Evolutionary conservation across 495 filamentous ascomycete species (phyloP).

Genomic region (Annulohypoxylon moriforme): DNA sequence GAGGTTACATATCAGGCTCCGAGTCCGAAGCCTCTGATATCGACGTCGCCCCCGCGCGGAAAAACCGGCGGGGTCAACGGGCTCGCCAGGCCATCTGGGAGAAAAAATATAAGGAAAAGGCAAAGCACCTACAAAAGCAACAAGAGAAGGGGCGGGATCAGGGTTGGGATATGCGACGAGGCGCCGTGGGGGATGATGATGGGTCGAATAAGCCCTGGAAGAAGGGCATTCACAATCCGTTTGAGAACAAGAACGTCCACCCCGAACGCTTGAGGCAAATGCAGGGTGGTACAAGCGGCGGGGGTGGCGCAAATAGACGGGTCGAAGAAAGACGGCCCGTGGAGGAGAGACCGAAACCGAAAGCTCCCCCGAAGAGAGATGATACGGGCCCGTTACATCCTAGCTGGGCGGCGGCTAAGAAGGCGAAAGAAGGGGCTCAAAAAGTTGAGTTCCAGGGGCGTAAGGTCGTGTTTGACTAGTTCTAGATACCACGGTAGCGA

Average conservation of each 20-base stretch:
- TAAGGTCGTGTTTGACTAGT: slow-evolving; percentile 89
- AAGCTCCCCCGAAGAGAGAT: slow-evolving; percentile 59
- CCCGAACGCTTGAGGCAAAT: slow-evolving; percentile 43
- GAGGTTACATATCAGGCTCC: slow-evolving; percentile 92
- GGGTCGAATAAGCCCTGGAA: slow-evolving; percentile 58
- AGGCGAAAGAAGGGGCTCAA: slow-evolving; percentile 78
- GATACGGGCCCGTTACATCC: slow-evolving; percentile 82
- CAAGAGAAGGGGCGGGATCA: slow-evolving; percentile 54
- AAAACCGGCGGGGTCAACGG: slow-evolving; percentile 90
- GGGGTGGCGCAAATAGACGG: slow-evolving; percentile 22
- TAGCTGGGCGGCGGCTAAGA: slow-evolving; percentile 90
- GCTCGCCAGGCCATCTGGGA: slow-evolving; percentile 89
- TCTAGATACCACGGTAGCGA: slow-evolving; percentile 39
- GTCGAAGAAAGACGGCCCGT: slow-evolving; percentile 34
- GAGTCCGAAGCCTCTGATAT: slow-evolving; percentile 69
- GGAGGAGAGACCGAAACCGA: slow-evolving; percentile 48
- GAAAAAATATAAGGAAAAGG: slow-evolving; percentile 84
- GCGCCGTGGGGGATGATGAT: slow-evolving; percentile 52
- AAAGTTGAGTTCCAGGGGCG: slow-evolving; percentile 79
- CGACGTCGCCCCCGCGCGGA: slow-evolving; percentile 62
- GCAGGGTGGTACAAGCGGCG: slow-evolving; percentile 7
- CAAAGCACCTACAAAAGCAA: slow-evolving; percentile 74
- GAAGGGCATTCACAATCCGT: slow-evolving; percentile 51
- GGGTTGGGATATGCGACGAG: slow-evolving; percentile 66
- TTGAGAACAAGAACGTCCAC: slow-evolving; percentile 42